Conservation (phyloP, 208 protist species). For the Naegleria fowleri region DNA sequence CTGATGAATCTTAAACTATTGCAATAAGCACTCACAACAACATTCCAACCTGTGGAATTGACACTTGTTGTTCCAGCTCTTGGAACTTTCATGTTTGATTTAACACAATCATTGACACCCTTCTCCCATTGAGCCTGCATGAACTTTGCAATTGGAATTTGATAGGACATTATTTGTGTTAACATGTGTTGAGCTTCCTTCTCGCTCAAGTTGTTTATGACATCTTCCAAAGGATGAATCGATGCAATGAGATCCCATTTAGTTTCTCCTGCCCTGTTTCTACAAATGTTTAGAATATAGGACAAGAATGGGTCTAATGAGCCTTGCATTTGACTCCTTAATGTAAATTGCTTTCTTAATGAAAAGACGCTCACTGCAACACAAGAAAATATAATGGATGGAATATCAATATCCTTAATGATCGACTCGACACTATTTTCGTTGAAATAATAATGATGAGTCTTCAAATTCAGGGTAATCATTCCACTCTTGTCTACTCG, state of each 20-base stretch:
- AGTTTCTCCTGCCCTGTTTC: background rate
- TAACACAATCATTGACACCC: background rate
- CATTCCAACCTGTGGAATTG: background rate
- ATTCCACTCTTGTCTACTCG: background rate
- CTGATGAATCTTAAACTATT: background rate
- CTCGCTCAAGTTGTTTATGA: background rate
- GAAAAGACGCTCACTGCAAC: background rate
- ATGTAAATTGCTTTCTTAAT: background rate
- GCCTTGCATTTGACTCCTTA: background rate
- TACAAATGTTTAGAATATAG: background rate
- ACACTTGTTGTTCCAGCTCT: background rate
- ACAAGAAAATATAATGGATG: background rate
- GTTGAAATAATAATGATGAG: background rate
- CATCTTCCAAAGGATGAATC: background rate
- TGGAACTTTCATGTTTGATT: background rate
- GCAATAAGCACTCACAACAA: background rate
- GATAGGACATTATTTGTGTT: background rate
- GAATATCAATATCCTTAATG: background rate
- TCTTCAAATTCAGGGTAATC: background rate
- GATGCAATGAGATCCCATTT: background rate
- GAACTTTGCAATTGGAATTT: background rate
- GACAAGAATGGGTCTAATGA: background rate
- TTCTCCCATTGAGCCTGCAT: background rate
- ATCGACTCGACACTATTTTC: background rate
- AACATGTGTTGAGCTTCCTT: background rate